These are phyloP conservation scores for Amylocarpus encephaloides DNA, from an alignment of 2,329 filamentous ascomycete species.

Conservation along the genomic window DNA sequence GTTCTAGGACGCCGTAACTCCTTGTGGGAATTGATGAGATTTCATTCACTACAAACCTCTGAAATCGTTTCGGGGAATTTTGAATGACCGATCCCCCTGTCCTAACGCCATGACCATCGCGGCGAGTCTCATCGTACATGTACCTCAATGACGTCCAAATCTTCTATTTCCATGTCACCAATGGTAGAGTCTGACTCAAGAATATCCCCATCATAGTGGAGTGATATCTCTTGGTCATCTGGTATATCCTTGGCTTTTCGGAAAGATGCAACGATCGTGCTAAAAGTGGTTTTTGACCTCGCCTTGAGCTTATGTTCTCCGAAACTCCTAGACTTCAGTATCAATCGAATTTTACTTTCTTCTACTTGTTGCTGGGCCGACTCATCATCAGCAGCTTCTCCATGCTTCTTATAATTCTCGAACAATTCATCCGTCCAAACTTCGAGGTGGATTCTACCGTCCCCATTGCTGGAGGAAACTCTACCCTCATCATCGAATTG, in stretches of 20 bases:
- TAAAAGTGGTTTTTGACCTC: constrained; percentile 50
- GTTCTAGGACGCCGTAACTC: too few species aligned
- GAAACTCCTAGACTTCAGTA: constrained; percentile 47
- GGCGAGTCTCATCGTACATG: constrained; percentile 22
- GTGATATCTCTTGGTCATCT: constrained; percentile 46
- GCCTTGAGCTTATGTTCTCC: constrained; percentile 47
- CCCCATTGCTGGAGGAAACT: constrained; percentile 30
- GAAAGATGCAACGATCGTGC: constrained; percentile 57
- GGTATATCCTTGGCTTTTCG: constrained; percentile 47
- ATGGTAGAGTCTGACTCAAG: constrained; percentile 56
- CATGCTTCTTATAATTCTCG: constrained; percentile 29
- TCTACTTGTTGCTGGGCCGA: constrained; percentile 24
- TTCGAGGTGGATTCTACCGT: constrained; percentile 62
- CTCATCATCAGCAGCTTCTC: constrained; percentile 19
- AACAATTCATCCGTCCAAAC: constrained; percentile 67
- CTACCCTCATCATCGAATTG: constrained; percentile 35
- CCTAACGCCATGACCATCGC: constrained; percentile 10
- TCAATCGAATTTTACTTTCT: constrained; percentile 40
- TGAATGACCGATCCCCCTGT: constrained; percentile 2
- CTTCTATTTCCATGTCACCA: constrained; percentile 62
- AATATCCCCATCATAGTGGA: constrained; percentile 71
- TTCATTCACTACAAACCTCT: background rate
- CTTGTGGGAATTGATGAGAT: too few species aligned
- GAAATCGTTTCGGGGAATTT: constrained; percentile 18
- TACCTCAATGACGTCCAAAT: constrained; percentile 72